Evolutionary conservation across 2,329 filamentous ascomycete species (phyloP).

Genomic region (Curvularia hawaiiensis): DNA sequence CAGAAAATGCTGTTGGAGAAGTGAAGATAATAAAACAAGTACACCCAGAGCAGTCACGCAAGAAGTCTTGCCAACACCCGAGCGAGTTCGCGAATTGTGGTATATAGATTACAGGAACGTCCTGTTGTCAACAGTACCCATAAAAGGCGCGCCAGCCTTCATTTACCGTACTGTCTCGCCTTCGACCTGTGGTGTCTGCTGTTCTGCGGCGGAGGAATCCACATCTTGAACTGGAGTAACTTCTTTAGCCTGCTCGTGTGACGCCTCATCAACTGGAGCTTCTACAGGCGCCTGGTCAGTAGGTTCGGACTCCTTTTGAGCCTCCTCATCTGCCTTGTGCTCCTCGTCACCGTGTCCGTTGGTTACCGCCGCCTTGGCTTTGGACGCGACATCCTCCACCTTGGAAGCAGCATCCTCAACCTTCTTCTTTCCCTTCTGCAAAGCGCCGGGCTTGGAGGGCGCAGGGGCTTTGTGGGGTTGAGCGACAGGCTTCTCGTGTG

Average conservation of each 20-base stretch:
- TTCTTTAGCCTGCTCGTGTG: constrained; percentile 15
- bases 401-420: constrained; percentile 42
- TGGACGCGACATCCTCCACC: constrained; percentile 41
- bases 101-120: background rate
- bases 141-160: background rate
- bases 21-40: constrained; percentile 16
- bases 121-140: background rate
- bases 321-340: constrained; percentile 14
- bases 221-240: constrained; percentile 25
- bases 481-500: constrained; percentile 48
- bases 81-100: background rate
- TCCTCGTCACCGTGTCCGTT: constrained; percentile 28
- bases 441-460: constrained; percentile 31
- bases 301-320: constrained; percentile 15
- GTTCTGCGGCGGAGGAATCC: constrained; percentile 29
- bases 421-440: constrained; percentile 46
- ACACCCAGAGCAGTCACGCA: background rate
- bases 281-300: constrained; percentile 12
- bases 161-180: constrained; percentile 32
- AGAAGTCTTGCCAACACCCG: constrained; percentile 1
- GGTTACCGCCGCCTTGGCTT: constrained; percentile 43
- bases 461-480: constrained; percentile 40
- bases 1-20: constrained; percentile 43
- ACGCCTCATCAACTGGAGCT: constrained; percentile 9
- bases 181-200: constrained; percentile 32